Percentiles rank a stretch among this genome's conserved stretches.
These are phyloP conservation scores for Aquanectria penicillioides DNA, from an alignment of 2,329 filamentous ascomycete species.

Conservation along the genomic window DNA sequence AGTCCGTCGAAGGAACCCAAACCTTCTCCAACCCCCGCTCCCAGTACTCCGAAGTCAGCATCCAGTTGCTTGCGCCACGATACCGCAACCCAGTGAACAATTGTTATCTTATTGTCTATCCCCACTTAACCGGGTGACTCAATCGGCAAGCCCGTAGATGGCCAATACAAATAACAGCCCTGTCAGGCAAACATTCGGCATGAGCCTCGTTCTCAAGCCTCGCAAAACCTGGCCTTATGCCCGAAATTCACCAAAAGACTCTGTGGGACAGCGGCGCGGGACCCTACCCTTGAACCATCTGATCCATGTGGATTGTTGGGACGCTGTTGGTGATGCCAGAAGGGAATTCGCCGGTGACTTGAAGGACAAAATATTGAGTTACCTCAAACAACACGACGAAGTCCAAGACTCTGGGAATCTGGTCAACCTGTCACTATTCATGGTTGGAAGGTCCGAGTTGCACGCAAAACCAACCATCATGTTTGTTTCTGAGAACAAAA, in stretches of 20 bases:
- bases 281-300: background rate
- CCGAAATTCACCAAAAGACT: background rate
- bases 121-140: no score
- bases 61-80: no score
- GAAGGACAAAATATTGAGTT: background rate
- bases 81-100: no score
- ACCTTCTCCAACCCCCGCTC: no score
- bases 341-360: background rate
- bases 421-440: slow-evolving; percentile 59
- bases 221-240: background rate
- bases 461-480: background rate
- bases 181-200: no score
- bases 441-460: slow-evolving; percentile 39
- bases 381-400: background rate
- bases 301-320: background rate
- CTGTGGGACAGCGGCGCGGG: background rate
- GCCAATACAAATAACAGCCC: no score
- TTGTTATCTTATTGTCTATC: no score
- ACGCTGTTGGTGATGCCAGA: background rate
- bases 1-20: no score
- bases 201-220: background rate
- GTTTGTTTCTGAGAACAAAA: background rate
- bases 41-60: no score
- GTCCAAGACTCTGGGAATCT: background rate
- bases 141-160: no score